These are phyloP conservation scores for Digitaria exilis DNA, from an alignment of 202 grass and related monocot genomes.

Conservation along the genomic window DNA sequence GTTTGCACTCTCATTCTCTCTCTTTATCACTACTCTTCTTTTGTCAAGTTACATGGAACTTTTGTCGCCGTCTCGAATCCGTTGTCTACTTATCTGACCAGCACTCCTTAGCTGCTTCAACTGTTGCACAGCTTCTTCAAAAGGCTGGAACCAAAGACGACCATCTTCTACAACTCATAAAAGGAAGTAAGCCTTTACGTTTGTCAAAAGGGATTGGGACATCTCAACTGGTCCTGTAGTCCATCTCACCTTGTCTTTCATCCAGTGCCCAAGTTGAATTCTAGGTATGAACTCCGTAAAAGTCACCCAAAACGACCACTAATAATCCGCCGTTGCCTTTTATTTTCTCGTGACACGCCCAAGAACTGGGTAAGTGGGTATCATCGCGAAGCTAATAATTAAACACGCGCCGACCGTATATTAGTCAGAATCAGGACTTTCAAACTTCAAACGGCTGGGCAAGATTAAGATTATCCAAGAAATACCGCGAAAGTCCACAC, in stretches of 20 bases:
- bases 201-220: not conserved
- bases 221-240: not conserved
- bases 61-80: not conserved
- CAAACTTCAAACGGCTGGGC: not conserved
- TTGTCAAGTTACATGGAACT: not conserved
- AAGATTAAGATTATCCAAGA: not conserved
- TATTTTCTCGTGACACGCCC: not conserved
- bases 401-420: not conserved
- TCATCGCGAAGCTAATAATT: not conserved
- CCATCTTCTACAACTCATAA: not conserved
- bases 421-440: not conserved
- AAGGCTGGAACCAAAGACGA: not conserved
- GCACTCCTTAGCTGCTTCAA: not conserved
- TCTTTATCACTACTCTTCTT: not conserved
- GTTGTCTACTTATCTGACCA: constrained; percentile 16
- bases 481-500: not conserved
- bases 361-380: not conserved
- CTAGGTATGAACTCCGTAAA: not conserved
- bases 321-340: not conserved
- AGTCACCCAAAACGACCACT: not conserved
- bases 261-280: not conserved
- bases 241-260: not conserved
- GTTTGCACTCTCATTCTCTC: not conserved
- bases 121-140: not conserved
- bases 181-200: not conserved